These are phyloP conservation scores for Balamuthia mandrillaris DNA, from an alignment of 208 protist species.

Conservation along the genomic window DNA sequence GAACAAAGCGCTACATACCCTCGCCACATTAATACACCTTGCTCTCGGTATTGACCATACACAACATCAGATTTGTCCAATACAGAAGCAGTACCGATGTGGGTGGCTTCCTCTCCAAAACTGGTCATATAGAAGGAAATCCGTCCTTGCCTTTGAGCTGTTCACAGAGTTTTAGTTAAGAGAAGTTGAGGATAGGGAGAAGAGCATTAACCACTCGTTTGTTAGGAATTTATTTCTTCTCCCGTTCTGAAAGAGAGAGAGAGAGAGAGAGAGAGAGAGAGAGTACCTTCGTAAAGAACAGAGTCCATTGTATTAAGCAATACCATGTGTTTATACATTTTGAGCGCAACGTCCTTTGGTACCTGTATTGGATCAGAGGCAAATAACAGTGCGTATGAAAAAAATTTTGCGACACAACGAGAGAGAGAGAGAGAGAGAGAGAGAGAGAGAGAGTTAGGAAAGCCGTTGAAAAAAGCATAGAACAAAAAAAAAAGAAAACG, in stretches of 20 bases:
- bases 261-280: too few relatives aligned
- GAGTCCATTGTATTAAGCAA: conserved; percentile 84
- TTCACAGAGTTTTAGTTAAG: background rate
- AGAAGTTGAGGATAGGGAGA: background rate
- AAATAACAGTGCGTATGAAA: too few relatives aligned
- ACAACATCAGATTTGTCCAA: conserved; percentile 83
- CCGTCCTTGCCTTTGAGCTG: conserved; percentile 84
- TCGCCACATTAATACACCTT: conserved; percentile 74
- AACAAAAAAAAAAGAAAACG: background rate
- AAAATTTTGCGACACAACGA: too few relatives aligned
- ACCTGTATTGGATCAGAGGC: too few relatives aligned
- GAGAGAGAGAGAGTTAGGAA: too few relatives aligned
- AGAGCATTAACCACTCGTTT: background rate
- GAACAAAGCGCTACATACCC: background rate
- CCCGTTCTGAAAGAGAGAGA: too few relatives aligned
- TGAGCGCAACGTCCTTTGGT: conserved; percentile 64
- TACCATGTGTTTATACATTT: conserved; percentile 90
- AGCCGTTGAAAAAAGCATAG: background rate
- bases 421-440: too few relatives aligned
- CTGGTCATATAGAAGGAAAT: conserved; percentile 96
- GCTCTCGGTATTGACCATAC: conserved; percentile 92
- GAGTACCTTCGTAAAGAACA: conserved; percentile 88
- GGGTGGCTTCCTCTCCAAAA: conserved; percentile 90
- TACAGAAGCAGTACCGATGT: conserved; percentile 83
- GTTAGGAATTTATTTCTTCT: background rate